phyloP scores from a whole-genome alignment of 106 monocot genomes.

The Vanilla planifolia region DNA sequence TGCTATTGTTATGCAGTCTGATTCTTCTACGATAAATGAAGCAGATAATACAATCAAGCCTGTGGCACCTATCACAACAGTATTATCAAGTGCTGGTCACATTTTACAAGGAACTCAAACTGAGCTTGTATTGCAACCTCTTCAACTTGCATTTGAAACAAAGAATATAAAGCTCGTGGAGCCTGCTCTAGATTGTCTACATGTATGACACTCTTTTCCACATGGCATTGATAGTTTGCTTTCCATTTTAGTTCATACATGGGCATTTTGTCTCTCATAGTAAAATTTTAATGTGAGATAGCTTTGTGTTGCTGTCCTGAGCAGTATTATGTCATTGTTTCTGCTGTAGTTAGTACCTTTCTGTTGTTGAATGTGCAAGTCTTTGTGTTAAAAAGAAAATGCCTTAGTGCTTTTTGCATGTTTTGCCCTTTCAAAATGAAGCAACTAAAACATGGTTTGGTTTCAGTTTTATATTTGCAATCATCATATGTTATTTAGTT shows the following conservation, averaged over 20 bases:
- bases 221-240: not conserved
- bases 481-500: too few relatives aligned
- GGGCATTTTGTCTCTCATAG: too few relatives aligned
- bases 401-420: too few relatives aligned
- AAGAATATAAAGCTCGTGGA: slow-evolving; percentile 91
- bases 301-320: too few relatives aligned
- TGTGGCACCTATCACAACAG: slow-evolving; percentile 34
- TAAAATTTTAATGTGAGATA: too few relatives aligned
- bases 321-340: too few relatives aligned
- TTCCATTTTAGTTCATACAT: slow-evolving; percentile 8
- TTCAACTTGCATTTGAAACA: slow-evolving; percentile 88
- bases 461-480: too few relatives aligned
- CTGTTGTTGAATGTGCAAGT: too few relatives aligned
- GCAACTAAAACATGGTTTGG: too few relatives aligned
- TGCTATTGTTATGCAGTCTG: slow-evolving; percentile 15
- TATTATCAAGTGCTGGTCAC: slow-evolving; percentile 66
- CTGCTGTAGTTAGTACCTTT: too few relatives aligned
- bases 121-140: slow-evolving; percentile 85
- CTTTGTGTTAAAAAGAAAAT: too few relatives aligned
- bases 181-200: slow-evolving; percentile 90
- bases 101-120: slow-evolving; percentile 75
- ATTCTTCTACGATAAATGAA: slow-evolving; percentile 19
- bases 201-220: slow-evolving; percentile 47
- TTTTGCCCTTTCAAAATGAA: too few relatives aligned
- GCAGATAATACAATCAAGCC: slow-evolving; percentile 15